Conservation (phyloP, 2,329 filamentous ascomycete species). For the Chrysoporthe deuterocubensis region DNA sequence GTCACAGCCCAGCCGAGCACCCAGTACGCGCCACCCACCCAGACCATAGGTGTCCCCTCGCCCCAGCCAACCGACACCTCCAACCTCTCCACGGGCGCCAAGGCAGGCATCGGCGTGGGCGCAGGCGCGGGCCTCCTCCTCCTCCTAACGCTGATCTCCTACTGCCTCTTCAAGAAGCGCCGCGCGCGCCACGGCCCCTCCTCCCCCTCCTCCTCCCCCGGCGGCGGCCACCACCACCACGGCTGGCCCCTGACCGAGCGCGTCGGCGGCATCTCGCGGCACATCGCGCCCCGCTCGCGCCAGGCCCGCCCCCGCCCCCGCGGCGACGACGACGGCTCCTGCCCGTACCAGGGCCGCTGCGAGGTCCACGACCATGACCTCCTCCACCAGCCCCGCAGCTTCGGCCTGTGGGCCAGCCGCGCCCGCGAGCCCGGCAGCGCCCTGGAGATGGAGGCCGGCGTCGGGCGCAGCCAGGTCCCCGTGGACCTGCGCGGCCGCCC, state of each 20-base stretch:
- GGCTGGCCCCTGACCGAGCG: background rate
- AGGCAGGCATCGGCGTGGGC: constrained; percentile 1
- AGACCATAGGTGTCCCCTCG: background rate
- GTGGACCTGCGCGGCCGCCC: background rate
- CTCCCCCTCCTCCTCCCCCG: background rate
- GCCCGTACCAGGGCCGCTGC: constrained; percentile 5
- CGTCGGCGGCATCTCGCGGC: background rate
- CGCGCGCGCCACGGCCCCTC: background rate
- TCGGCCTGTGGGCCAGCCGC: constrained; percentile 3
- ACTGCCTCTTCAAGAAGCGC: constrained; percentile 1
- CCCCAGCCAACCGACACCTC: background rate
- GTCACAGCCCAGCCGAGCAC: background rate
- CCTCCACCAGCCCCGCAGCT: background rate
- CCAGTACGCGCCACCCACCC: background rate
- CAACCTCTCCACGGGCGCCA: background rate
- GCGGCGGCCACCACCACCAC: background rate
- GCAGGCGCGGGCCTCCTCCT: background rate
- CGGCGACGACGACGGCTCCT: background rate
- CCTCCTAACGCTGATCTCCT: background rate
- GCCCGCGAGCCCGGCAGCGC: background rate
- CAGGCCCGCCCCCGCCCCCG: background rate
- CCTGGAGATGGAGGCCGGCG: background rate
- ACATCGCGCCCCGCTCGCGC: background rate
- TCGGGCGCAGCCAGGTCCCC: constrained; percentile 3
- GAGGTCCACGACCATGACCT: background rate